Conservation (phyloP, 768 basidiomycete species). For the Amanita exitialis region DNA sequence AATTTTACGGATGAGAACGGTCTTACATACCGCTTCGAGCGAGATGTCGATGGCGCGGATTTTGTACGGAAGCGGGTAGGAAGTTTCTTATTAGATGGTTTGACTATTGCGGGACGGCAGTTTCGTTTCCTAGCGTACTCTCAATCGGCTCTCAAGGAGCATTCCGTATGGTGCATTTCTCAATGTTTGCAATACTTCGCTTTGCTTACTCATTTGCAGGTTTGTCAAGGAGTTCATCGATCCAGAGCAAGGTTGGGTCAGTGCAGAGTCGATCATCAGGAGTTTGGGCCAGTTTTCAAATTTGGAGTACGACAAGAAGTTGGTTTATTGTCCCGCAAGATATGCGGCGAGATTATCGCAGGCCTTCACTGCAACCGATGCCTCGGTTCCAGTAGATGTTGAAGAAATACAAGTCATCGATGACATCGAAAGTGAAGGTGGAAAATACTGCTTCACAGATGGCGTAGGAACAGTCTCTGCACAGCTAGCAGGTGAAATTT, state of each 20-base stretch:
- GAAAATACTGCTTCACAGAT: conserved; percentile 51
- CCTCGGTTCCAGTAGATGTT: conserved; percentile 33
- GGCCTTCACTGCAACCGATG: conserved; percentile 67
- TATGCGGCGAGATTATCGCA: conserved; percentile 66
- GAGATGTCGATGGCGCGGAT: conserved; percentile 39
- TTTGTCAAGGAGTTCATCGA: conserved; percentile 50
- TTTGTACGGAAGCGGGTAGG: conserved; percentile 44
- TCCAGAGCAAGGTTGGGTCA: conserved; percentile 16
- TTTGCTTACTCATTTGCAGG: conserved; percentile 23
- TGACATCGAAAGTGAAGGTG: conserved; percentile 24
- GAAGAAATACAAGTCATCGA: conserved; percentile 34
- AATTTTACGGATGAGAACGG: conserved; percentile 51
- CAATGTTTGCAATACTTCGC: neutral
- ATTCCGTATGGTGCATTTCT: conserved; percentile 39
- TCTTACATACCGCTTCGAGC: conserved; percentile 42
- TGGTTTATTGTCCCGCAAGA: conserved; percentile 56
- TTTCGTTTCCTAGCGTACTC: conserved; percentile 68
- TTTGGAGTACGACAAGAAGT: conserved; percentile 29
- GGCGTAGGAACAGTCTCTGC: conserved; percentile 59
- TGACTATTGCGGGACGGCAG: conserved; percentile 41
- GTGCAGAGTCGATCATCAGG: conserved; percentile 40
- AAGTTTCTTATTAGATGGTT: conserved; percentile 29
- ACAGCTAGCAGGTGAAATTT: conserved; percentile 42
- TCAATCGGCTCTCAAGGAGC: conserved; percentile 63
- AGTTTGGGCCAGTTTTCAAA: conserved; percentile 45